These are phyloP conservation scores for Lyophyllum shimeji DNA, from an alignment of 768 basidiomycete species.

Conservation along the genomic window DNA sequence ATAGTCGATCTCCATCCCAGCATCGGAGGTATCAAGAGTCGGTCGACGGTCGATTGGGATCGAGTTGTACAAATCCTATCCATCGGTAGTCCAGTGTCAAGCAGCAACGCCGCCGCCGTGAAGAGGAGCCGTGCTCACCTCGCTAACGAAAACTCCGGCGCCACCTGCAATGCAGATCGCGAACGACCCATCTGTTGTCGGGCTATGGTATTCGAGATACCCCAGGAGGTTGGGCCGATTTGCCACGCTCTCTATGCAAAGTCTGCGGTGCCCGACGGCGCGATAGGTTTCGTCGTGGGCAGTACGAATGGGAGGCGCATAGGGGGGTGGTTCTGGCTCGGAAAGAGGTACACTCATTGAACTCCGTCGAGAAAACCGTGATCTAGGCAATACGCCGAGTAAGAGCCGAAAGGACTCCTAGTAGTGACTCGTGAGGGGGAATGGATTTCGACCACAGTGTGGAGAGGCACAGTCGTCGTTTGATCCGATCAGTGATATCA, in stretches of 20 bases:
- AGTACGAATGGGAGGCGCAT: not conserved
- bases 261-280: not conserved
- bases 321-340: not conserved
- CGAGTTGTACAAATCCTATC: slow-evolving; percentile 2
- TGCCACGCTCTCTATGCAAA: not conserved
- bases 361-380: too few relatives aligned
- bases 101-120: too few relatives aligned
- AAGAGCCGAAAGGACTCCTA: too few relatives aligned
- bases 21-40: not conserved
- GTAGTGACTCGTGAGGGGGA: too few relatives aligned
- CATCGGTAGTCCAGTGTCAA: not conserved
- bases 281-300: not conserved
- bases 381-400: too few relatives aligned
- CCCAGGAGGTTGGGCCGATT: not conserved
- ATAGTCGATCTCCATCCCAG: not conserved
- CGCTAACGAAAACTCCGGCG: slow-evolving; percentile 13
- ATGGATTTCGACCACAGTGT: too few relatives aligned
- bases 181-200: slow-evolving; percentile 13
- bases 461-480: too few relatives aligned
- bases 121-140: slow-evolving; percentile 1
- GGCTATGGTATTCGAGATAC: not conserved
- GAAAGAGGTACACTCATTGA: not conserved
- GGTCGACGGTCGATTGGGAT: slow-evolving; percentile 8
- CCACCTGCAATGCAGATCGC: slow-evolving; percentile 17
- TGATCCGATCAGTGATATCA: too few relatives aligned